Base-by-base conservation (phyloP, 306 rosid genomes). In the Castanopsis chinensis region DNA sequence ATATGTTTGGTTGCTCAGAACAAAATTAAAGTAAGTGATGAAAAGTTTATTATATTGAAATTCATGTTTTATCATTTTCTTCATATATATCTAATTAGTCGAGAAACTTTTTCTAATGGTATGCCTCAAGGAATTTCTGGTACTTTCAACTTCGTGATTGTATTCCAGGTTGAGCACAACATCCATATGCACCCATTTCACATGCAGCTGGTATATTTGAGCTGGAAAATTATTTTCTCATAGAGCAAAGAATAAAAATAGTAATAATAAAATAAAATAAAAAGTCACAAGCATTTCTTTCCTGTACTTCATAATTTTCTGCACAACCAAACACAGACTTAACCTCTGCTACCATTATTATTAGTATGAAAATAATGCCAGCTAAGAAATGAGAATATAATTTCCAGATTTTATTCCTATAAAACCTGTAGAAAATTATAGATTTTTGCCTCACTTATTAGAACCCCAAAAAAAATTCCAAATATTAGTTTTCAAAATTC, bases 41-140 rank as follows among this genome's bases (percentile, higher is more conserved):
- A 13, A 13, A 64, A 64, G 3, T 20, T 15, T 30, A 15, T 2
- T 4, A 64, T 15, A 64, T 32, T 15, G 21, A 64, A 64, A 14
- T 14, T 32, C 11, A 32, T 64, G 43, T 64, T 15, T 15, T 32
- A 7, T 32, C 70, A 64, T 30, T 64, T 18, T 18, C 23, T 64
- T 30, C 43, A 6, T 11, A 11, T 9, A 13, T 56, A 73, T 54
- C 19, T 27, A 73, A 74, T 32, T 12, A 54, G 55, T 74, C 77
- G 56, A n/a, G 65, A 67, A 74, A 33, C 35, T 45, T 74, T 56
- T 74, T 51, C 25, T 73, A 18, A 54, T 52, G 76, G 65, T 73
- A 73, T 73, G 64, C 65, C 76, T 73, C 6, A 12, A 28, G 76
- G 65, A 73, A 73, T 54, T 10, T 61, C 21, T 68, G 20, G 72